Percentiles rank a stretch among this genome's conserved stretches.
These are phyloP conservation scores for Isochrysis galbana DNA, from an alignment of 78 protist genomes.

Conservation along the genomic window DNA sequence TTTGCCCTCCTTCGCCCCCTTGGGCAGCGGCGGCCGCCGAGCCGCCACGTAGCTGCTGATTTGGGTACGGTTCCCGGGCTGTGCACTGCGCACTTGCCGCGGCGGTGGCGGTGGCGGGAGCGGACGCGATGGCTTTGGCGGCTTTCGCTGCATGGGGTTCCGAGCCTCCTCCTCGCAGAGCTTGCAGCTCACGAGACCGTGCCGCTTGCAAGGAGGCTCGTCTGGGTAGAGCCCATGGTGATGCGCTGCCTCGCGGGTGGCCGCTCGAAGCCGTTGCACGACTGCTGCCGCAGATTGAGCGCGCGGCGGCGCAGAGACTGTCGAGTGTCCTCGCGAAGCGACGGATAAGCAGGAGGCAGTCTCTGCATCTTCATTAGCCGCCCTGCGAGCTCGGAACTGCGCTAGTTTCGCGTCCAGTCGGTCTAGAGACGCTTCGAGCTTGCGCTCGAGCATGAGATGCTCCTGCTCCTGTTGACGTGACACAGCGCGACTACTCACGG, in stretches of 20 bases:
- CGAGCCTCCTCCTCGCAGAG: not conserved
- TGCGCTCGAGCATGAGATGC: not conserved
- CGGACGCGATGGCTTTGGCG: not conserved
- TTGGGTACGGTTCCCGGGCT: not conserved
- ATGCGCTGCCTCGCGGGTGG: not conserved
- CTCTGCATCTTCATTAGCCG: not conserved
- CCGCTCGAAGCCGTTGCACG: not conserved
- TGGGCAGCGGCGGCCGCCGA: too few relatives aligned
- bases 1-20: too few relatives aligned
- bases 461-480: not conserved
- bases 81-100: not conserved
- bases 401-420: not conserved
- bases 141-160: not conserved
- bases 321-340: not conserved
- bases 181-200: not conserved
- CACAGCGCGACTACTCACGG: too few relatives aligned
- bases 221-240: too few relatives aligned
- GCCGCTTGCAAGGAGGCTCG: not conserved
- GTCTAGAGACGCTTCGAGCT: not conserved
- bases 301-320: not conserved
- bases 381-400: not conserved
- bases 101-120: not conserved
- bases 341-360: not conserved
- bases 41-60: not conserved
- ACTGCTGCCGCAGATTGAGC: not conserved